These are phyloP conservation scores for Epichloe uncinata DNA, from an alignment of 2,329 filamentous ascomycete species.

Conservation along the genomic window DNA sequence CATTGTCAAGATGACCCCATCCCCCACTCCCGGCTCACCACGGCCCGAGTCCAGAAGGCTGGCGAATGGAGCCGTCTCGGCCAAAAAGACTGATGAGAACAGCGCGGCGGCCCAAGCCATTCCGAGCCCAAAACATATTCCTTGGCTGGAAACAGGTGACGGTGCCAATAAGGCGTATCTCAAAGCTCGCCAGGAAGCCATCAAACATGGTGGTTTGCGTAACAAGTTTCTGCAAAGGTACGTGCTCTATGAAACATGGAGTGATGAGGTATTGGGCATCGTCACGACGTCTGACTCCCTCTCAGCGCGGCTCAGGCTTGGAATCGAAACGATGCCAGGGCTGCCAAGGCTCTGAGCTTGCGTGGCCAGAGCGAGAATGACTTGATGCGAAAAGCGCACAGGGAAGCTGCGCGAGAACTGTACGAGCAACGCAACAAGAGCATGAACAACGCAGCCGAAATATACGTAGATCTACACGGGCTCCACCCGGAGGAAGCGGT, in stretches of 20 bases:
- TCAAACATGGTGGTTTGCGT: conserved; percentile 88
- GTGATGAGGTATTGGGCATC: not conserved
- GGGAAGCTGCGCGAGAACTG: conserved; percentile 85
- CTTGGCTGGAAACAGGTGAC: conserved; percentile 90
- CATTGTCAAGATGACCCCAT: conserved; percentile 89
- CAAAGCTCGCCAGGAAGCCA: conserved; percentile 87
- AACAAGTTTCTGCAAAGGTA: conserved; percentile 97
- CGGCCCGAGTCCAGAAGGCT: conserved; percentile 40
- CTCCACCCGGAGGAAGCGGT: conserved; percentile 97
- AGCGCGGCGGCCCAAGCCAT: conserved; percentile 74
- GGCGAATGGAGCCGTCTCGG: not conserved
- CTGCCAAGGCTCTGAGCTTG: conserved; percentile 86
- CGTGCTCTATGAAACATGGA: not conserved
- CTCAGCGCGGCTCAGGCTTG: conserved; percentile 85
- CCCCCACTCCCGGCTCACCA: conserved; percentile 52
- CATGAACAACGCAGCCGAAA: conserved; percentile 42
- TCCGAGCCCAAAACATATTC: conserved; percentile 77
- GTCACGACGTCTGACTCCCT: conserved; percentile 4
- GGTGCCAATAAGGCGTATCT: conserved; percentile 87
- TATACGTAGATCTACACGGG: conserved; percentile 94
- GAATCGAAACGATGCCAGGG: conserved; percentile 94
- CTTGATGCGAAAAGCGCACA: conserved; percentile 91
- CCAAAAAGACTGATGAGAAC: conserved; percentile 49
- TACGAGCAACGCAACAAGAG: conserved; percentile 89
- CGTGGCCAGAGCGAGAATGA: conserved; percentile 95